Evolutionary conservation across 2,329 filamentous ascomycete genomes (phyloP).

Genomic region (Colletotrichum theobromicola): DNA sequence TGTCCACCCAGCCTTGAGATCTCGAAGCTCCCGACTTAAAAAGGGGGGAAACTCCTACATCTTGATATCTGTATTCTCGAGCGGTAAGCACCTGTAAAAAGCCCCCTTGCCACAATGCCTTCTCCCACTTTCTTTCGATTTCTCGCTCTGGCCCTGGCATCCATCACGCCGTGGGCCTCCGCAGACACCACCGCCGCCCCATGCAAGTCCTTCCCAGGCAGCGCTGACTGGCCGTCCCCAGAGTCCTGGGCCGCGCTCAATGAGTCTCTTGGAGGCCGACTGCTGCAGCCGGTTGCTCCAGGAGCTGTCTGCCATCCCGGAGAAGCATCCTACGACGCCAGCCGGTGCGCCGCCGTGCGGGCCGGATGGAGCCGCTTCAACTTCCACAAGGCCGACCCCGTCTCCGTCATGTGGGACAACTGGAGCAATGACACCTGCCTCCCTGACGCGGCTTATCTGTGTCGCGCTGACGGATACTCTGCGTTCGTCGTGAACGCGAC

Average conservation of each 20-base stretch:
- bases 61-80: neutral
- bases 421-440: conserved; percentile 58
- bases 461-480: conserved; percentile 36
- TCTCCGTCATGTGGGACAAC: conserved; percentile 44
- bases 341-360: conserved; percentile 32
- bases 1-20: neutral
- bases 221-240: conserved; percentile 51
- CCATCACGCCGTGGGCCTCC: neutral
- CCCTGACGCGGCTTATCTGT: conserved; percentile 41
- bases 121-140: neutral
- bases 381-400: conserved; percentile 38
- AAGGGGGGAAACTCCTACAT: neutral
- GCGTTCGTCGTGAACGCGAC: conserved; percentile 41
- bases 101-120: neutral
- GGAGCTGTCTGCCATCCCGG: conserved; percentile 49
- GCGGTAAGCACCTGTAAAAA: neutral
- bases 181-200: neutral
- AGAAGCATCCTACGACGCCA: conserved; percentile 33
- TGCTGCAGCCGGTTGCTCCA: conserved; percentile 48
- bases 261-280: conserved; percentile 43
- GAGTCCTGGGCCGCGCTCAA: conserved; percentile 52
- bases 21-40: neutral
- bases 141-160: neutral
- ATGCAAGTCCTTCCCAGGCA: conserved; percentile 55
- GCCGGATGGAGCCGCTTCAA: conserved; percentile 20